Evolutionary conservation across 495 filamentous ascomycete genomes (phyloP).

Genomic region (Penicillium coprophilum): DNA sequence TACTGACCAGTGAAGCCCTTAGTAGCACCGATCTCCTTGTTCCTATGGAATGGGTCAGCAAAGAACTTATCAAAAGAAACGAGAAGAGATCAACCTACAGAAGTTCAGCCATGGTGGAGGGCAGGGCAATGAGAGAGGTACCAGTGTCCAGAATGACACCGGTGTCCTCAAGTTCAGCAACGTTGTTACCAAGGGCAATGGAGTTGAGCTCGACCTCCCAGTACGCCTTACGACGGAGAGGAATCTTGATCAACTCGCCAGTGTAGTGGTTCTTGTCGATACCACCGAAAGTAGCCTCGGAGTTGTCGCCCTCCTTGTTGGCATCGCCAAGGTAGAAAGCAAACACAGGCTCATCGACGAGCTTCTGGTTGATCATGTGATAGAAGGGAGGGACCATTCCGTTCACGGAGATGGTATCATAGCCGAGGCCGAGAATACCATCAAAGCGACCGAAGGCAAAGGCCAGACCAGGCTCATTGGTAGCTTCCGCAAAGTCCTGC

Average conservation of each 20-base stretch:
- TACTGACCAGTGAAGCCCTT: slow-evolving; percentile 97
- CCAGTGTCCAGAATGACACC: slow-evolving; percentile 98
- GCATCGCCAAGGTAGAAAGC: slow-evolving; percentile 90
- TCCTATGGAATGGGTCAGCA: slow-evolving; percentile 48
- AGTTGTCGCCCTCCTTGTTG: slow-evolving; percentile 70
- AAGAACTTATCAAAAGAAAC: background rate
- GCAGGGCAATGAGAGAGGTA: slow-evolving; percentile 95
- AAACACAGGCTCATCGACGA: slow-evolving; percentile 90
- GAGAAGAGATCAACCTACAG: slow-evolving; percentile 51
- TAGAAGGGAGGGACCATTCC: slow-evolving; percentile 93
- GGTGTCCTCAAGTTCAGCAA: slow-evolving; percentile 86
- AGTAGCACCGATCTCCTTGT: slow-evolving; percentile 96
- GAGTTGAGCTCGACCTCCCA: slow-evolving; percentile 98
- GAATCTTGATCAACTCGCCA: slow-evolving; percentile 88
- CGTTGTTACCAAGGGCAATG: slow-evolving; percentile 79
- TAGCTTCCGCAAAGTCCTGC: slow-evolving; percentile 95
- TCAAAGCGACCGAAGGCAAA: slow-evolving; percentile 99
- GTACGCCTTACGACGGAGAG: slow-evolving; percentile 96
- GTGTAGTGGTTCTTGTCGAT: slow-evolving; percentile 82
- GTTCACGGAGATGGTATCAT: slow-evolving; percentile 94
- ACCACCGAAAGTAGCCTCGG: slow-evolving; percentile 90
- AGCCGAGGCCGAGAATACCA: slow-evolving; percentile 95
- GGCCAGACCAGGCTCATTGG: slow-evolving; percentile 87
- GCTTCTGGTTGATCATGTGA: slow-evolving; percentile 84
- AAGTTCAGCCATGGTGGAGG: slow-evolving; percentile 89